phyloP scores from a whole-genome alignment of 75 land plant species.

The Cupressus sempervirens region DNA sequence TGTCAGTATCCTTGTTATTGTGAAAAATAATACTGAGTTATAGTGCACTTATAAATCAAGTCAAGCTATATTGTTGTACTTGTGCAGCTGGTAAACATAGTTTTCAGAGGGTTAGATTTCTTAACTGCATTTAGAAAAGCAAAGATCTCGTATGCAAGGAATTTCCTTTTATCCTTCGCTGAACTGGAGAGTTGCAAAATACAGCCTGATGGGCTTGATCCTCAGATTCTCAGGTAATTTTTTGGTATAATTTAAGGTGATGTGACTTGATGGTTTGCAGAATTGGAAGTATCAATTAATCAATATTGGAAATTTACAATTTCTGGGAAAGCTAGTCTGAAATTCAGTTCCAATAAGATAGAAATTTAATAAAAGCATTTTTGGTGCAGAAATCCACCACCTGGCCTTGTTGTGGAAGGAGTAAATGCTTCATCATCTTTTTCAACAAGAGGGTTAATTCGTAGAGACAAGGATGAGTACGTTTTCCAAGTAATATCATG shows the following conservation, averaged over 20 bases:
- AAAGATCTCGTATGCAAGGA: constrained; percentile 56
- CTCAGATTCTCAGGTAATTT: constrained; percentile 54
- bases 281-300: not conserved
- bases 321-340: not conserved
- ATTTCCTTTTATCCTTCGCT: constrained; percentile 64
- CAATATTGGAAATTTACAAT: not conserved
- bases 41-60: not conserved
- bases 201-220: constrained; percentile 62
- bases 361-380: not conserved
- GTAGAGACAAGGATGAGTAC: not conserved
- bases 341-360: not conserved
- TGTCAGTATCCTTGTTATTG: not conserved
- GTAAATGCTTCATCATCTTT: constrained; percentile 12
- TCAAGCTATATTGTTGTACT: not conserved
- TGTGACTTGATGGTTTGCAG: not conserved
- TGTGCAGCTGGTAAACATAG: not conserved
- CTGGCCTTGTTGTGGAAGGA: not conserved
- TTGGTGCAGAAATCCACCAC: not conserved
- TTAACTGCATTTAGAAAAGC: constrained; percentile 24
- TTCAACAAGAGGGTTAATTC: constrained; percentile 17
- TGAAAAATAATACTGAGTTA: not conserved
- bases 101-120: not conserved
- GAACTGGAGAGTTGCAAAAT: constrained; percentile 61
- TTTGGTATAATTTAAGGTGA: not conserved
- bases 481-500: not conserved